Percentiles rank a stretch among this genome's conserved stretches.
These are phyloP conservation scores for Kodamaea laetipori DNA, from an alignment of 805 yeast genomes.

Conservation along the genomic window DNA sequence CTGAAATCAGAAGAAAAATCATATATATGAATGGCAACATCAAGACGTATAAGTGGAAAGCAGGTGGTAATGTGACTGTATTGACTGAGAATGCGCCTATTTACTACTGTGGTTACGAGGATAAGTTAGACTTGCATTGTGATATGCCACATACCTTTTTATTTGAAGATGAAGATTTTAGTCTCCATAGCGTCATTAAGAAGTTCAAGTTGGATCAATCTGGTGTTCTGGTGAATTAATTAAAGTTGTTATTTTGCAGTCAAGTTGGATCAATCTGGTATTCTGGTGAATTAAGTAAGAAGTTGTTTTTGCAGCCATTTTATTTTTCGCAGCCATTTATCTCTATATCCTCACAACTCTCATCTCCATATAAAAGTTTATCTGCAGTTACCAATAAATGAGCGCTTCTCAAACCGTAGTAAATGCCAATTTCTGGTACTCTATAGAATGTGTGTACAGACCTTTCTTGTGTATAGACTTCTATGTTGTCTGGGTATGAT, in stretches of 20 bases:
- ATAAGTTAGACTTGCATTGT: constrained; percentile 8
- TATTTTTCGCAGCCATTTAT: no score
- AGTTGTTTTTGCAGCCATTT: no score
- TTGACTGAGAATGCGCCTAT: constrained; percentile 1
- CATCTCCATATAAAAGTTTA: background rate
- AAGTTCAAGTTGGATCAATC: constrained; percentile 4
- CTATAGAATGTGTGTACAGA: constrained; percentile 4
- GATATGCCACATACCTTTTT: constrained; percentile 3
- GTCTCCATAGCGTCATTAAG: background rate
- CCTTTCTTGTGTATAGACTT: background rate
- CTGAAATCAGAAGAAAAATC: background rate
- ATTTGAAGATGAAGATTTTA: constrained; percentile 3
- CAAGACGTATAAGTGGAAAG: background rate
- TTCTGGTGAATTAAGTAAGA: no score
- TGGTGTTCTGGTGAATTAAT: background rate
- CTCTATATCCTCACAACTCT: no score
- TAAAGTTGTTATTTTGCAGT: no score
- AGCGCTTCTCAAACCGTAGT: background rate
- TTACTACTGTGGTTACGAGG: constrained; percentile 8
- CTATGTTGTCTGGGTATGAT: background rate
- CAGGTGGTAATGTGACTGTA: background rate
- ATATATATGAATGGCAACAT: background rate
- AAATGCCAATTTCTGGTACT: background rate
- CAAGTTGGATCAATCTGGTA: no score
- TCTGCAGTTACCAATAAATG: background rate